Base-by-base conservation (phyloP, 805 yeast genomes). In the Ogataea dorogensis region DNA sequence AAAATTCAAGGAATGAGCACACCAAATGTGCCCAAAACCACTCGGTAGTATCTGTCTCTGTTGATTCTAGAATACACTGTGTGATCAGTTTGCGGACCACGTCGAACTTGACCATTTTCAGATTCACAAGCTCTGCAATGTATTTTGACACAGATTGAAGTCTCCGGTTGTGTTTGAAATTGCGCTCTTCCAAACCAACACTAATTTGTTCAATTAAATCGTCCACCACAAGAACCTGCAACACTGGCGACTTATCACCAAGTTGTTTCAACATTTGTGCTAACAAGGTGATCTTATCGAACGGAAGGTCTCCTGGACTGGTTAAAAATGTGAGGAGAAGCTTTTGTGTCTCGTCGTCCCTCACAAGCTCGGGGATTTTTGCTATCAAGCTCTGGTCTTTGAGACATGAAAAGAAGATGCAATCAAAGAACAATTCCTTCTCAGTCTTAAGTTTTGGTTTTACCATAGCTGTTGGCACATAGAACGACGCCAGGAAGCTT, bases 21-120 rank as follows among this genome's bases (percentile, higher is more conserved):
- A 74, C 58, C 52, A 88, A 59, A 24, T 77, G 77, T 23, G 86
- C 64, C 39, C 96, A 68, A 58, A 86, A 86, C 52, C 79, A 85
- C 49, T 85, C 79, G 47, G 78, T 73, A 0, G 81, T 79, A 9
- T 62, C 62, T 59, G 88, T 75, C 75, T 39, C 68, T 65, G 0
- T 72, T 70, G 63, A 85, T 81, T 0, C 95, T 95, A 56, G 64
- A 74, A 26, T 80, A 74, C 3, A 86, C 40, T 6, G 85, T 67
- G 42, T 69, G 68, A 58, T 70, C n/a, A 33, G 19, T 9, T 13
- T 15, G n/a, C 17, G 17, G 5, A 17, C 21, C 5, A 28, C 28
- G 9, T 9, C 7, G 2, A 16, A 7, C 8, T 26, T 20, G 11
- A 33, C 22, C 11, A 27, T n/a, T 12, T 21, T 17, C 8, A 11